Evolutionary conservation across 306 rosid genomes (phyloP).

Genomic region (Calophaca sinica): DNA sequence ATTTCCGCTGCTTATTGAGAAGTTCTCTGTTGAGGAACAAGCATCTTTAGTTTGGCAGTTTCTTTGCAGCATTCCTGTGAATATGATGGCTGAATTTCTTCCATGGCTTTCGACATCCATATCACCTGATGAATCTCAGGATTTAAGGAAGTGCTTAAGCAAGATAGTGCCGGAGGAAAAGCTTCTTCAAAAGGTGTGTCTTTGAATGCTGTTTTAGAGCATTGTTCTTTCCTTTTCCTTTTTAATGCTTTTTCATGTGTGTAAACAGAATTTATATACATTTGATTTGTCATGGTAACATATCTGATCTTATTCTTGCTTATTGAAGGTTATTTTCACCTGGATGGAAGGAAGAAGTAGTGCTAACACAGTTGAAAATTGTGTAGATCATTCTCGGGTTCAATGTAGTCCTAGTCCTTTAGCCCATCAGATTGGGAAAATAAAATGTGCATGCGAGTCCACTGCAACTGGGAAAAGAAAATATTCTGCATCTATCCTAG

Average conservation of each 20-base stretch:
- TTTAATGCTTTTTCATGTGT: slow-evolving; percentile 15
- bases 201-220: slow-evolving; percentile 42
- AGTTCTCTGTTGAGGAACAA: slow-evolving; percentile 89
- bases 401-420: slow-evolving; percentile 58
- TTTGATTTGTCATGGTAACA: slow-evolving; percentile 38
- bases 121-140: slow-evolving; percentile 83
- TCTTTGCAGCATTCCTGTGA: slow-evolving; percentile 97
- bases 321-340: slow-evolving; percentile 87
- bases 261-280: slow-evolving; percentile 21
- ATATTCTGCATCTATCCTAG: slow-evolving; percentile 62
- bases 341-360: slow-evolving; percentile 85
- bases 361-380: slow-evolving; percentile 50
- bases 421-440: slow-evolving; percentile 54
- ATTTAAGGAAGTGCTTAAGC: slow-evolving; percentile 75
- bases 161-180: slow-evolving; percentile 92
- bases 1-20: slow-evolving; percentile 90
- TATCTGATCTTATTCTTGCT: slow-evolving; percentile 47
- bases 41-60: slow-evolving; percentile 98
- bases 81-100: slow-evolving; percentile 93
- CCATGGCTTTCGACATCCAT: slow-evolving; percentile 92
- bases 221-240: slow-evolving; percentile 36
- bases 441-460: slow-evolving; percentile 71
- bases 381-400: slow-evolving; percentile 63
- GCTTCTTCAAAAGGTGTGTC: slow-evolving; percentile 88
- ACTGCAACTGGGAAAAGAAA: slow-evolving; percentile 80